phyloP scores from a whole-genome alignment of 164 flowering plant genomes.

The Warburgia ugandensis region DNA sequence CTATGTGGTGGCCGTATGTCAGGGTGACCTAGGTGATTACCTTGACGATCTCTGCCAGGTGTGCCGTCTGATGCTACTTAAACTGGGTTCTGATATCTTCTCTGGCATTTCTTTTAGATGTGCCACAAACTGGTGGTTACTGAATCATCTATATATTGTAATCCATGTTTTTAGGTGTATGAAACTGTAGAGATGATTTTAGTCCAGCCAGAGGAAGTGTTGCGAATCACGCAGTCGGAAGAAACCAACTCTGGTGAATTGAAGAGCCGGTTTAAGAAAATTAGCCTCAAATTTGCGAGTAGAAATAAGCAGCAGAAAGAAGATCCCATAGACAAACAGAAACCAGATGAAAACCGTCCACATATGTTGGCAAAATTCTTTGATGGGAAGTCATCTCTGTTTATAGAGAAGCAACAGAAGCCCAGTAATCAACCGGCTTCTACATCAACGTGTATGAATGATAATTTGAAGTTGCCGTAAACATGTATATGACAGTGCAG shows the following conservation, averaged over 20 bases:
- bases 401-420: slow-evolving; percentile 59
- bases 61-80: slow-evolving; percentile 1
- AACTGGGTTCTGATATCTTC: too few species aligned
- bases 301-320: too few species aligned
- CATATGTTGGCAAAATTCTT: slow-evolving; percentile 36
- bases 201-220: slow-evolving; percentile 53
- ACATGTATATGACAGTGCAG: too few species aligned
- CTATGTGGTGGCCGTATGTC: slow-evolving; percentile 54
- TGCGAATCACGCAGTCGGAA: slow-evolving; percentile 49
- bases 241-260: slow-evolving; percentile 38
- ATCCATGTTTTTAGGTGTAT: slow-evolving; percentile 46
- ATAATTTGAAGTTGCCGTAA: slow-evolving; percentile 25
- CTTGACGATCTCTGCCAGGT: slow-evolving; percentile 84
- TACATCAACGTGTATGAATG: slow-evolving; percentile 39
- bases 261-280: slow-evolving; percentile 47
- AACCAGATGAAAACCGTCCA: not conserved
- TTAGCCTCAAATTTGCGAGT: slow-evolving; percentile 52
- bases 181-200: slow-evolving; percentile 73
- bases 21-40: slow-evolving; percentile 38
- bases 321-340: slow-evolving; percentile 6
- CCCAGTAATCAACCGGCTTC: slow-evolving; percentile 27
- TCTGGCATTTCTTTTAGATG: too few species aligned
- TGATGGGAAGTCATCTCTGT: slow-evolving; percentile 52
- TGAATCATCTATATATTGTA: slow-evolving; percentile 20
- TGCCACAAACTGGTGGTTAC: not conserved